Conservation (phyloP, 1,284 basidiomycete genomes). For the Ceratobasidium sp. region DNA sequence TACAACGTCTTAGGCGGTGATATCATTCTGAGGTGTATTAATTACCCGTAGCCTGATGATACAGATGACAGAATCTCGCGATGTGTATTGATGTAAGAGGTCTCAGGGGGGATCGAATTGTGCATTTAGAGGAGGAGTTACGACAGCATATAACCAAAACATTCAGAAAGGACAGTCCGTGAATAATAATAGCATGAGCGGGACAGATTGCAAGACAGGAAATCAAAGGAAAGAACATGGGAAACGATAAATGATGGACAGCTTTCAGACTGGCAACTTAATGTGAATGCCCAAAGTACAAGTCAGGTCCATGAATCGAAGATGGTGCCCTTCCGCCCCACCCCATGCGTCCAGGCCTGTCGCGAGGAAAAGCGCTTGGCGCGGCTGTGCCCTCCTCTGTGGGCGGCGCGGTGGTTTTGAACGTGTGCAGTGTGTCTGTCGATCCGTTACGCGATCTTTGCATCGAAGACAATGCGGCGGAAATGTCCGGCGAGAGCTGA, state of each 20-base stretch:
- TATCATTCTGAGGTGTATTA: not conserved
- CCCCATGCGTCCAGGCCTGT: slow-evolving; percentile 13
- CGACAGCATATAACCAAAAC: not conserved
- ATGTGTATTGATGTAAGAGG: not conserved
- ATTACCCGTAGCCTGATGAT: slow-evolving; percentile 7
- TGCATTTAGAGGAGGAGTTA: too few relatives aligned
- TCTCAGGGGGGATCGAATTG: not conserved
- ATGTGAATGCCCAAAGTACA: slow-evolving; percentile 12
- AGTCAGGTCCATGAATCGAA: slow-evolving; percentile 28
- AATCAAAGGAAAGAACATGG: not conserved
- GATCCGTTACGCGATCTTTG: not conserved
- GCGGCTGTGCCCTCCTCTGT: slow-evolving; percentile 5
- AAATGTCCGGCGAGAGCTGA: slow-evolving; percentile 8
- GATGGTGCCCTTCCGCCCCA: slow-evolving; percentile 16
- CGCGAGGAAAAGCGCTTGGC: not conserved
- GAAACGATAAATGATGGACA: not conserved
- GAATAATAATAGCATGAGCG: not conserved
- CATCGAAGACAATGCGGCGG: slow-evolving; percentile 12
- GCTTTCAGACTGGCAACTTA: not conserved
- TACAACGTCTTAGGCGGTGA: slow-evolving; percentile 22
- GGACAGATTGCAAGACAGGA: not conserved
- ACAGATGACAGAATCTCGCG: slow-evolving; percentile 3
- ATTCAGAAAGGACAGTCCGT: not conserved
- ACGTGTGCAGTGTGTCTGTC: not conserved
- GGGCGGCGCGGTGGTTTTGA: slow-evolving; percentile 11